phyloP scores from a whole-genome alignment of 1,284 basidiomycete genomes.

The Leccinum pallidistipes region DNA sequence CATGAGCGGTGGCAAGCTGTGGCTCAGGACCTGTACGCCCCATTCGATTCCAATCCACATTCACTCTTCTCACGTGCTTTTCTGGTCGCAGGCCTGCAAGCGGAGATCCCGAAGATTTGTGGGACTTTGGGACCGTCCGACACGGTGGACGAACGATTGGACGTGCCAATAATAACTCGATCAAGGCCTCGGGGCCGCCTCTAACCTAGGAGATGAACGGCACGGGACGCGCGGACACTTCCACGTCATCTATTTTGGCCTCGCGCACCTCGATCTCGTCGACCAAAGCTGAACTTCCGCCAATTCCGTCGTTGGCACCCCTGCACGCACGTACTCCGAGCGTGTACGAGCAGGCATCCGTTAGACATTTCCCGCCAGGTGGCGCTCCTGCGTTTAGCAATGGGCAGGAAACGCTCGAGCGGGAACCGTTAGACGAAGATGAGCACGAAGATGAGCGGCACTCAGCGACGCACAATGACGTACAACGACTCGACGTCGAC shows the following conservation, averaged over 20 bases:
- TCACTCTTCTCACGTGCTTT: not conserved
- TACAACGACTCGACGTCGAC: no score
- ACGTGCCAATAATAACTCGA: slow-evolving; percentile 49
- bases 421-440: no score
- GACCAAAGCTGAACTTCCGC: slow-evolving; percentile 61
- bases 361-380: no score
- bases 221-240: slow-evolving; percentile 41
- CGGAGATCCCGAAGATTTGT: slow-evolving; percentile 80
- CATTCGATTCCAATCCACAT: slow-evolving; percentile 22
- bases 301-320: slow-evolving; percentile 24
- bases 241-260: slow-evolving; percentile 34
- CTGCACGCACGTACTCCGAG: no score
- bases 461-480: slow-evolving; percentile 42
- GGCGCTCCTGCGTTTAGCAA: no score
- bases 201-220: slow-evolving; percentile 76
- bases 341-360: no score
- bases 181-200: slow-evolving; percentile 62
- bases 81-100: slow-evolving; percentile 44
- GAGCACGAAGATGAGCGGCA: no score
- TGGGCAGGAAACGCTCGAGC: no score
- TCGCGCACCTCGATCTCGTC: slow-evolving; percentile 35
- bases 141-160: slow-evolving; percentile 68
- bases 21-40: slow-evolving; percentile 55
- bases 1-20: slow-evolving; percentile 83
- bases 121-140: slow-evolving; percentile 93